These are phyloP conservation scores for Schizopora paradoxa DNA, from an alignment of 1,284 basidiomycete genomes.

Conservation along the genomic window DNA sequence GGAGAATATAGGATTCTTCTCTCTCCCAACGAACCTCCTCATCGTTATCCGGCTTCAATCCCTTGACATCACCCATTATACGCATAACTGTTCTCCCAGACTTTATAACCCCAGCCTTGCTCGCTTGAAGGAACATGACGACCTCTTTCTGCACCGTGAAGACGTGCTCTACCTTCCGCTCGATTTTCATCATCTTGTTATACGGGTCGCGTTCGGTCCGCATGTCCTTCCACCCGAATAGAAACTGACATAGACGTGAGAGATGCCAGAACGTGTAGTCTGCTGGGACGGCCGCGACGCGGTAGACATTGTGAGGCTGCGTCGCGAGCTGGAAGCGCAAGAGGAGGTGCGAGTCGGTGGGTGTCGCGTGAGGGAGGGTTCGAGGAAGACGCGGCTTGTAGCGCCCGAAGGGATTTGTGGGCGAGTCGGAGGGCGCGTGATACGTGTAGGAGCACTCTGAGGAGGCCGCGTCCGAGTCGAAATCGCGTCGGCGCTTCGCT, in stretches of 20 bases:
- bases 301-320: conserved; percentile 44
- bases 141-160: conserved; percentile 53
- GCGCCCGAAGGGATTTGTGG: conserved; percentile 34
- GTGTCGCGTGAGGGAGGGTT: conserved; percentile 39
- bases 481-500: conserved; percentile 9
- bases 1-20: conserved; percentile 14
- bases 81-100: conserved; percentile 33
- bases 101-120: conserved; percentile 49
- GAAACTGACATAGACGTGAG: conserved; percentile 53
- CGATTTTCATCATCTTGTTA: conserved; percentile 8
- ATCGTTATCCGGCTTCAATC: not conserved
- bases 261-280: conserved; percentile 67
- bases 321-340: conserved; percentile 55
- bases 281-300: conserved; percentile 62
- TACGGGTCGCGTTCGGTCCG: conserved; percentile 19
- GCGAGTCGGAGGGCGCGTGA: conserved; percentile 33
- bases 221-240: conserved; percentile 42
- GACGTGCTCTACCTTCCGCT: conserved; percentile 36
- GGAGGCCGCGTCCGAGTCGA: conserved; percentile 15
- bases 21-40: conserved; percentile 14
- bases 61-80: conserved; percentile 9
- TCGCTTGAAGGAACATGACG: conserved; percentile 33
- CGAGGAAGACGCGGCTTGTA: conserved; percentile 31
- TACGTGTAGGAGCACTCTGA: conserved; percentile 5
- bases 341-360: conserved; percentile 49